Percentiles rank a stretch among this genome's conserved stretches.
Evolutionary conservation across 2,329 filamentous ascomycete genomes (phyloP).

Genomic region (Fusarium sp.): DNA sequence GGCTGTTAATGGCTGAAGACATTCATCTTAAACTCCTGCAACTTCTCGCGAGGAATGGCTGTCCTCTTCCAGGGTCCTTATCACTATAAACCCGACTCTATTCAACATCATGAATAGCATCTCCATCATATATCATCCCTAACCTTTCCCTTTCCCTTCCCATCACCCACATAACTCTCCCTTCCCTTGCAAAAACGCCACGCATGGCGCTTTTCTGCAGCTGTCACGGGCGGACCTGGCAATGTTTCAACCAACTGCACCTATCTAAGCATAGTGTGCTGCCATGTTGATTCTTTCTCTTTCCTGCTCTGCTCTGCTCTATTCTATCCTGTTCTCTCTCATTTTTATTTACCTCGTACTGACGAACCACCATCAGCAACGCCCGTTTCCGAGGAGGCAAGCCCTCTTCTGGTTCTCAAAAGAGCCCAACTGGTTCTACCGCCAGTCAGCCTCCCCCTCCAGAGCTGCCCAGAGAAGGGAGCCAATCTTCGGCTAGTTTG

Average conservation of each 20-base stretch:
- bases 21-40: slow-evolving; percentile 14
- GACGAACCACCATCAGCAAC: slow-evolving; percentile 59
- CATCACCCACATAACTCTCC: not conserved
- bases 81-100: slow-evolving; percentile 8
- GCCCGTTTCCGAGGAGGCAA: slow-evolving; percentile 70
- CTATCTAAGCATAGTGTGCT: slow-evolving; percentile 44
- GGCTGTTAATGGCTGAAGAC: slow-evolving; percentile 9
- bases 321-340: not conserved
- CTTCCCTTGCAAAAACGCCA: slow-evolving; percentile 29
- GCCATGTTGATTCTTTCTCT: slow-evolving; percentile 23
- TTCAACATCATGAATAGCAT: slow-evolving; percentile 14
- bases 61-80: not conserved
- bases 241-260: slow-evolving; percentile 39
- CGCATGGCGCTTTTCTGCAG: slow-evolving; percentile 33
- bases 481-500: slow-evolving; percentile 64
- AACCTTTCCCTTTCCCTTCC: slow-evolving; percentile 6
- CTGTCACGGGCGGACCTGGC: slow-evolving; percentile 24
- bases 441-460: slow-evolving; percentile 63
- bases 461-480: slow-evolving; percentile 60
- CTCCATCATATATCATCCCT: slow-evolving; percentile 17
- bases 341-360: slow-evolving; percentile 12
- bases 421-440: slow-evolving; percentile 65
- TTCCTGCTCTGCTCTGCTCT: slow-evolving; percentile 3
- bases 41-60: not conserved
- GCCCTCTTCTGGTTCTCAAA: slow-evolving; percentile 62